Percentiles rank a stretch among this genome's conserved stretches.
These are phyloP conservation scores for Lolium rigidum DNA, from an alignment of 176 grass and related monocot species.

Conservation along the genomic window DNA sequence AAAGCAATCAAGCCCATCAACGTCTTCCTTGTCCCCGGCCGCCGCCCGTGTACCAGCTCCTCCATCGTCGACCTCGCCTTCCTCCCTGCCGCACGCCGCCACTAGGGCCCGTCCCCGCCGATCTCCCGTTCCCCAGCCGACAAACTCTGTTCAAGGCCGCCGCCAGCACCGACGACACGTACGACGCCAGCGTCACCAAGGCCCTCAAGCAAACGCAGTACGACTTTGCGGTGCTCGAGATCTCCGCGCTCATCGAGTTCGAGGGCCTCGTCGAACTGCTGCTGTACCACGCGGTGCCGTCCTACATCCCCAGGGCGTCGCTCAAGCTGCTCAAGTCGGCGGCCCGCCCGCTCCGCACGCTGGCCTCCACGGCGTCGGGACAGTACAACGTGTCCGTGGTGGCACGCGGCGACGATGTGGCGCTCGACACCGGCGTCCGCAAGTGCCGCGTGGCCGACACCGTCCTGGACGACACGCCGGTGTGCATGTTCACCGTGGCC, in stretches of 20 bases:
- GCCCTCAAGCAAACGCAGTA: constrained; percentile 65
- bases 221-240: constrained; percentile 71
- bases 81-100: no score
- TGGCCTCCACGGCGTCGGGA: constrained; percentile 53
- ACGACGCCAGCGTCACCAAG: constrained; percentile 69
- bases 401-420: constrained; percentile 69
- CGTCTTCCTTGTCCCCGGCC: no score
- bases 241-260: constrained; percentile 74
- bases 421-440: constrained; percentile 68
- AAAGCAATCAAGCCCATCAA: no score
- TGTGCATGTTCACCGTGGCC: constrained; percentile 70
- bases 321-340: constrained; percentile 70
- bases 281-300: constrained; percentile 79
- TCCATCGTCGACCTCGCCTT: no score
- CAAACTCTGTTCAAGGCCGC: constrained; percentile 78
- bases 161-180: constrained; percentile 60
- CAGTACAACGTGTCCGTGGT: constrained; percentile 61
- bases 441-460: constrained; percentile 77
- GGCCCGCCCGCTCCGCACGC: constrained; percentile 54
- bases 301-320: constrained; percentile 75
- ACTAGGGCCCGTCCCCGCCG: no score
- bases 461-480: constrained; percentile 76
- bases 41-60: no score
- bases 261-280: constrained; percentile 70
- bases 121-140: no score